These are phyloP conservation scores for Botrytis porri DNA, from an alignment of 2,329 filamentous ascomycete genomes.

Conservation along the genomic window DNA sequence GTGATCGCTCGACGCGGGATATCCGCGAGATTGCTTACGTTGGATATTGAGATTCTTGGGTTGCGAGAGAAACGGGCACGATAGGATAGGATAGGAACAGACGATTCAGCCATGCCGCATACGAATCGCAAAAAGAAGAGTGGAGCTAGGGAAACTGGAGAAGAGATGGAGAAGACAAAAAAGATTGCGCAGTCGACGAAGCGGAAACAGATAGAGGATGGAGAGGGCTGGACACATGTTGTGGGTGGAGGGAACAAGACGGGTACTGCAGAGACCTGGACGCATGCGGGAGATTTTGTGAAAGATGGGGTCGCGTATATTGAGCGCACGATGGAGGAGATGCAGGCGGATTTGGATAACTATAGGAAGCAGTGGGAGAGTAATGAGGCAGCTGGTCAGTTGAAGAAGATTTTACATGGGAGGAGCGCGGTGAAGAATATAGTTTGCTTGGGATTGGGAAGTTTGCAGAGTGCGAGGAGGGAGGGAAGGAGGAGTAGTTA, in stretches of 20 bases:
- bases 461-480: constrained; percentile 34
- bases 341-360: constrained; percentile 31
- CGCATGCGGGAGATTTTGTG: constrained; percentile 35
- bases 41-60: neutral
- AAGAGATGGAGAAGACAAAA: constrained; percentile 11
- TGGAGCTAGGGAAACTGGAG: neutral
- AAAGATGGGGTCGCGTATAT: constrained; percentile 33
- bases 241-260: constrained; percentile 26
- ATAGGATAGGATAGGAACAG: neutral
- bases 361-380: constrained; percentile 34
- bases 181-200: constrained; percentile 32
- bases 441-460: constrained; percentile 37
- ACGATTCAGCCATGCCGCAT: constrained; percentile 27
- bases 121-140: constrained; percentile 34
- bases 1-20: neutral
- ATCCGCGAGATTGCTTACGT: neutral
- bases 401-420: constrained; percentile 25
- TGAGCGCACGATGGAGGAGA: constrained; percentile 33
- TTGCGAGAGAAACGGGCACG: too few species aligned
- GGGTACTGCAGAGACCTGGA: constrained; percentile 8
- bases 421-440: constrained; percentile 27
- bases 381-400: constrained; percentile 24
- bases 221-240: constrained; percentile 39
- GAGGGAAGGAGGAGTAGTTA: constrained; percentile 34
- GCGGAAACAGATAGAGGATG: constrained; percentile 34